Evolutionary conservation across 78 protist genomes (phyloP).

Genomic region (Bodo saltans): DNA sequence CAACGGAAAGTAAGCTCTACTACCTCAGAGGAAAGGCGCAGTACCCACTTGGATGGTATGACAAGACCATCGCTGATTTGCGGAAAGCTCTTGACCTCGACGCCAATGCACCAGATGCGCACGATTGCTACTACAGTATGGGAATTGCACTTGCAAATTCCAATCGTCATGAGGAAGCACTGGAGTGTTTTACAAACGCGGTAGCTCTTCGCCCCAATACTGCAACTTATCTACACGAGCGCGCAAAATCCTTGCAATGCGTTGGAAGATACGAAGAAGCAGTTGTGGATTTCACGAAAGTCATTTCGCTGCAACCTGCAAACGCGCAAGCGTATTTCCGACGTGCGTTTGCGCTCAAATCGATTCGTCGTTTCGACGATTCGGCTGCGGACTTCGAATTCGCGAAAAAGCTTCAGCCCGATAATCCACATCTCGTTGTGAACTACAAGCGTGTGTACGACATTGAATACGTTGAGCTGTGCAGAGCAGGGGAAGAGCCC

Average conservation of each 20-base stretch:
- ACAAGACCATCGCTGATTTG: not conserved
- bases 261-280: constrained; percentile 32
- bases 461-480: constrained; percentile 37
- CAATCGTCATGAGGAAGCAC: constrained; percentile 24
- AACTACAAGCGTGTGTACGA: constrained; percentile 35
- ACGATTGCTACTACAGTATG: constrained; percentile 39
- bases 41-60: not conserved
- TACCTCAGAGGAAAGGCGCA: constrained; percentile 25
- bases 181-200: constrained; percentile 26
- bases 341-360: constrained; percentile 49
- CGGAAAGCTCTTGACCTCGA: not conserved
- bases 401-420: constrained; percentile 36
- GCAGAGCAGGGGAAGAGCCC: constrained; percentile 44
- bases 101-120: not conserved
- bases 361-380: constrained; percentile 32
- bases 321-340: constrained; percentile 52
- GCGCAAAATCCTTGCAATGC: constrained; percentile 45
- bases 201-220: not conserved
- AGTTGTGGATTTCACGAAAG: constrained; percentile 32
- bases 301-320: constrained; percentile 35
- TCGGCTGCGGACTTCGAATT: constrained; percentile 54
- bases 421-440: constrained; percentile 34
- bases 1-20: constrained; percentile 22
- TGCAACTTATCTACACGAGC: constrained; percentile 40
- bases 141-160: constrained; percentile 24